Percentiles rank a stretch among this genome's conserved stretches.
Conservation (phyloP, 768 basidiomycete species). For the Trametes cubensis region DNA sequence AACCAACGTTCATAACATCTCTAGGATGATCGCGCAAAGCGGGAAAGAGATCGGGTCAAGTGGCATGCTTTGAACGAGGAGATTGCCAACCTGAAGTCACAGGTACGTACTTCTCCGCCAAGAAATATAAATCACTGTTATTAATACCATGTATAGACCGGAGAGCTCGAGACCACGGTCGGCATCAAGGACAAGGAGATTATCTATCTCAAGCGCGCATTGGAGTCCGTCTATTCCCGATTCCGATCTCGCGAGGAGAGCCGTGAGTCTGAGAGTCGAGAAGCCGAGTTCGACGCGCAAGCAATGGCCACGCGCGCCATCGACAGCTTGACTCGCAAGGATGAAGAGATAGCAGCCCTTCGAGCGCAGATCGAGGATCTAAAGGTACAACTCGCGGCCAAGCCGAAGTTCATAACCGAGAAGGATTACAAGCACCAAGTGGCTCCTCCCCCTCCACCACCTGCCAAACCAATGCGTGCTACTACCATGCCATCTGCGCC, state of each 20-base stretch:
- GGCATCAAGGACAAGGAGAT: slow-evolving; percentile 72
- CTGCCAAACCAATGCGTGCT: slow-evolving; percentile 40
- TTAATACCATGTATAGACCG: too few relatives aligned
- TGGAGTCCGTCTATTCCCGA: slow-evolving; percentile 86
- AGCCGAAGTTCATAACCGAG: slow-evolving; percentile 57
- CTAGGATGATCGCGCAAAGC: slow-evolving; percentile 73
- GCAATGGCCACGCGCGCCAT: slow-evolving; percentile 71
- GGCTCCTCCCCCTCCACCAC: slow-evolving; percentile 65
- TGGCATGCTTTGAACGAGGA: slow-evolving; percentile 77
- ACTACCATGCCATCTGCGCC: slow-evolving; percentile 11
- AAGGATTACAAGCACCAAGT: slow-evolving; percentile 72
- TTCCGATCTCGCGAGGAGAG: slow-evolving; percentile 62
- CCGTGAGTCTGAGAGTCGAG: slow-evolving; percentile 42
- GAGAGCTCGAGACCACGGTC: slow-evolving; percentile 51
- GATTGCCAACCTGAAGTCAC: slow-evolving; percentile 67
- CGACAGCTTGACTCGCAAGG: slow-evolving; percentile 67
- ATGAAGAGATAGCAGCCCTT: slow-evolving; percentile 62
- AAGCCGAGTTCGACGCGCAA: slow-evolving; percentile 63
- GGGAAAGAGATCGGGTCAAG: slow-evolving; percentile 74
- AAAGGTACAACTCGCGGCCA: slow-evolving; percentile 52
- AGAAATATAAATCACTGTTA: background rate
- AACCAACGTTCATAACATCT: background rate
- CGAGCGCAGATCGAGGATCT: slow-evolving; percentile 51
- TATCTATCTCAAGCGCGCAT: slow-evolving; percentile 76
- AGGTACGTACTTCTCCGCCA: slow-evolving; percentile 45